A percentile compares a stretch with the other conserved stretches of the same genome.
Conservation (phyloP, 306 rosid species). For the Hippophae rhamnoides region DNA sequence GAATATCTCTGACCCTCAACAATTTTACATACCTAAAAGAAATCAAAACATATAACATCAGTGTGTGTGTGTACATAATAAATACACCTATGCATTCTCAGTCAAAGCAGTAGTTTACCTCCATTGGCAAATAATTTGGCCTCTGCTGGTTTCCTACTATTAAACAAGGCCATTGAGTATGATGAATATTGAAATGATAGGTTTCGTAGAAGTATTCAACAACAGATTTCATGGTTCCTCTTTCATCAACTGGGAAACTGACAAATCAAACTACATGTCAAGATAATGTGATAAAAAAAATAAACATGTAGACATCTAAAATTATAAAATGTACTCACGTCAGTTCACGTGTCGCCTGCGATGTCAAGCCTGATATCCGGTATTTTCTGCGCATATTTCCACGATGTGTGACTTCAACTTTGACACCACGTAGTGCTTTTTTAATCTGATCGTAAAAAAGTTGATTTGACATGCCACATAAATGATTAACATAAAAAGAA, state of each 20-base stretch:
- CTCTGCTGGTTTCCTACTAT: constrained; percentile 91
- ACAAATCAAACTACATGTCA: constrained; percentile 10
- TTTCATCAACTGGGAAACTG: constrained; percentile 94
- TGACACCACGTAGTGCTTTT: constrained; percentile 90
- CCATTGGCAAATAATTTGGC: constrained; percentile 93
- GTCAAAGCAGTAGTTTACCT: constrained; percentile 30
- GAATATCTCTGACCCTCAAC: constrained; percentile 94
- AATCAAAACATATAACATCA: neutral
- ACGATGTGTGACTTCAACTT: constrained; percentile 92
- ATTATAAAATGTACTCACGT: constrained; percentile 41
- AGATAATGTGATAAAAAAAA: constrained; percentile 2
- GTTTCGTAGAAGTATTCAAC: constrained; percentile 87
- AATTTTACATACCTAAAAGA: constrained; percentile 80
- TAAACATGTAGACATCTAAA: neutral
- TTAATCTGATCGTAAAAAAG: constrained; percentile 43
- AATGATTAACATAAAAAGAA: neutral
- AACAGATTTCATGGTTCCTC: constrained; percentile 85
- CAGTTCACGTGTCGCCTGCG: constrained; percentile 85
- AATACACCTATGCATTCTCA: neutral
- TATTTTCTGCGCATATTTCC: constrained; percentile 93
- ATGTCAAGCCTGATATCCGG: constrained; percentile 83
- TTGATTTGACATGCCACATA: too few species aligned
- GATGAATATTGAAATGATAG: constrained; percentile 75
- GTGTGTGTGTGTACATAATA: too few species aligned
- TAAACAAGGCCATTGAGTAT: constrained; percentile 91